phyloP scores from a whole-genome alignment of 1,284 basidiomycete genomes.

The Marasmius sp. region DNA sequence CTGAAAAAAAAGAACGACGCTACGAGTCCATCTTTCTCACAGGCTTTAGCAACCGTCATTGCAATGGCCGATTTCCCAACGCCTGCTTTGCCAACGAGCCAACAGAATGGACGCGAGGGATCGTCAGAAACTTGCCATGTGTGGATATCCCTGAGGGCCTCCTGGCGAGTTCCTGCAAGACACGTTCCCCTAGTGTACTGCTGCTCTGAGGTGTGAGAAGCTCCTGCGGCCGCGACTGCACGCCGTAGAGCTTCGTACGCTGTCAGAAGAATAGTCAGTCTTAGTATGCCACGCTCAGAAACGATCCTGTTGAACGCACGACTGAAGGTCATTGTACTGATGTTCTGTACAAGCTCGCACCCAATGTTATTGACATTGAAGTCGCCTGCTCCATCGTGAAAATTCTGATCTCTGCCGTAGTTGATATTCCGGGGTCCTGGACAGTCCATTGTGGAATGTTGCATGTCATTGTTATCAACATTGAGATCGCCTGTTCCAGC shows the following conservation, averaged over 20 bases:
- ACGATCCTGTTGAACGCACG: too few species aligned
- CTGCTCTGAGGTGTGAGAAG: background rate
- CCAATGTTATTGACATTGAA: too few species aligned
- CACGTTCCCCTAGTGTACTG: constrained; percentile 6
- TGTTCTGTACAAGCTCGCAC: too few species aligned
- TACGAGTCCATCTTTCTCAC: background rate
- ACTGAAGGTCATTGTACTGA: too few species aligned
- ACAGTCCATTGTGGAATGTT: too few species aligned
- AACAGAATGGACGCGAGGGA: constrained; percentile 5
- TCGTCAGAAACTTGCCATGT: constrained; percentile 6
- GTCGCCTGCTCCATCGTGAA: too few species aligned
- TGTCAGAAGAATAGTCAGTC: background rate
- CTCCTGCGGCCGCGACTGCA: background rate
- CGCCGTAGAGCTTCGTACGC: background rate
- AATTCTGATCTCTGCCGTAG: too few species aligned
- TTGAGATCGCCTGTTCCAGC: too few species aligned
- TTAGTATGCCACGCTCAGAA: too few species aligned
- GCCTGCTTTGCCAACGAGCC: constrained; percentile 17
- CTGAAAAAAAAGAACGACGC: constrained; percentile 19
- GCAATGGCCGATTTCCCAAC: constrained; percentile 20
- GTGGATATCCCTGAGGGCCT: constrained; percentile 10
- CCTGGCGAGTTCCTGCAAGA: constrained; percentile 11
- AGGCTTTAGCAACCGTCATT: constrained; percentile 13
- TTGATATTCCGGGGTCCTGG: too few species aligned
- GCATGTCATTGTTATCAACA: too few species aligned